A percentile compares a stretch with the other conserved stretches of the same genome.
Evolutionary conservation across 106 monocot species (phyloP).

Genomic region (Dendrobium huoshanense): DNA sequence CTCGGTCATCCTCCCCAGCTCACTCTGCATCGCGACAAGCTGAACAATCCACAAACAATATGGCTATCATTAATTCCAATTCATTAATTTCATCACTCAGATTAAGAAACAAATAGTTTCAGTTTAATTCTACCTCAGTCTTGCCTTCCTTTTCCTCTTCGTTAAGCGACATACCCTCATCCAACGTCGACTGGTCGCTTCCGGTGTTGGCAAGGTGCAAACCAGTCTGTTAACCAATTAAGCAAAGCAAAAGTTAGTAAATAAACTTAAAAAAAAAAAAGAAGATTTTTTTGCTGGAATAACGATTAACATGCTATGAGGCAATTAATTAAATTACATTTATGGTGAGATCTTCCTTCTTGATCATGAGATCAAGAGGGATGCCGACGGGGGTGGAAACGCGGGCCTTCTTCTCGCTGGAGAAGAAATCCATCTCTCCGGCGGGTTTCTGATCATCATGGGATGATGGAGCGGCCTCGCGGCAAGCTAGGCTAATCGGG

Average conservation of each 20-base stretch:
- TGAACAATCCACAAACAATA: conserved; percentile 13
- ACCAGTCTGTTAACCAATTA: conserved; percentile 29
- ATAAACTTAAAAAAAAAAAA: background rate
- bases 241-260: background rate
- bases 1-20: conserved; percentile 50
- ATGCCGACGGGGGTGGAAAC: background rate
- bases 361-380: conserved; percentile 22
- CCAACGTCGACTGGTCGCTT: conserved; percentile 53
- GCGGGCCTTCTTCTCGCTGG: conserved; percentile 44
- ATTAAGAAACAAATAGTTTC: background rate
- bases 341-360: conserved; percentile 54
- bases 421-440: conserved; percentile 84
- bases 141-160: conserved; percentile 44
- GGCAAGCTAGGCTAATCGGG: conserved; percentile 1
- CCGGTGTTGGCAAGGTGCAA: conserved; percentile 56
- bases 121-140: conserved; percentile 28
- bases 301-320: background rate
- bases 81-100: background rate
- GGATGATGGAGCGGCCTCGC: background rate
- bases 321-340: conserved; percentile 26
- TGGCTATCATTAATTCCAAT: background rate
- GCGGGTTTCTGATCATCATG: background rate
- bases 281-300: background rate
- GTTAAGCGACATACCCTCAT: background rate
- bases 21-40: conserved; percentile 38